Percentiles rank a stretch among this genome's conserved stretches.
Conservation (phyloP, 2,329 filamentous ascomycete species). For the Periconia digitata region DNA sequence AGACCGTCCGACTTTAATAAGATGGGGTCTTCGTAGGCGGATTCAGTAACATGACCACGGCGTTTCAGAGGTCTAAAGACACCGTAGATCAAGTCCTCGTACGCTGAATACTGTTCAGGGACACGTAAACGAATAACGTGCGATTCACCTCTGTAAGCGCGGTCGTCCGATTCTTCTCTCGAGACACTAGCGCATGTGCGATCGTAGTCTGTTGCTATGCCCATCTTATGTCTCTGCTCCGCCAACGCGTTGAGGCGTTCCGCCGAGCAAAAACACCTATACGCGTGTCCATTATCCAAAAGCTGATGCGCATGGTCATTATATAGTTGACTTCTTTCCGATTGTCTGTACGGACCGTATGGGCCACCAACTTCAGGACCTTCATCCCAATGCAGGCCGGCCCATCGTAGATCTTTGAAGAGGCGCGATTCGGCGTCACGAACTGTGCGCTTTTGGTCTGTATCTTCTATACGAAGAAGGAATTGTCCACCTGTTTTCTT, state of each 20-base stretch:
- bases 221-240: constrained; percentile 60
- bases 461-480: constrained; percentile 89
- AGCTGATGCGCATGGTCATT: constrained; percentile 68
- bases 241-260: constrained; percentile 70
- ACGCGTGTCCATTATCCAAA: constrained; percentile 72
- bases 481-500: constrained; percentile 88
- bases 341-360: constrained; percentile 86
- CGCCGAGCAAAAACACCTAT: constrained; percentile 87
- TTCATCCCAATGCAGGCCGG: constrained; percentile 91
- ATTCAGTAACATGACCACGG: constrained; percentile 43
- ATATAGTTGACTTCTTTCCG: constrained; percentile 76
- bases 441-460: constrained; percentile 85
- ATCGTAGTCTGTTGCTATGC: constrained; percentile 65
- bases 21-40: constrained; percentile 77
- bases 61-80: constrained; percentile 35
- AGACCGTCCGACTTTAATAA: constrained; percentile 88
- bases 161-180: constrained; percentile 67
- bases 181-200: constrained; percentile 72
- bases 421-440: constrained; percentile 76
- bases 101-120: constrained; percentile 62
- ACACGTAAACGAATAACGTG: constrained; percentile 77
- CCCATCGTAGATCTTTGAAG: constrained; percentile 82
- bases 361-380: constrained; percentile 79
- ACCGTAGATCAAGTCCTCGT: constrained; percentile 81
- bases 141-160: constrained; percentile 67